A percentile compares a stretch with the other conserved stretches of the same genome.
Evolutionary conservation across 2,329 filamentous ascomycete species (phyloP).

Genomic region (Chaetomiaceae sp.): DNA sequence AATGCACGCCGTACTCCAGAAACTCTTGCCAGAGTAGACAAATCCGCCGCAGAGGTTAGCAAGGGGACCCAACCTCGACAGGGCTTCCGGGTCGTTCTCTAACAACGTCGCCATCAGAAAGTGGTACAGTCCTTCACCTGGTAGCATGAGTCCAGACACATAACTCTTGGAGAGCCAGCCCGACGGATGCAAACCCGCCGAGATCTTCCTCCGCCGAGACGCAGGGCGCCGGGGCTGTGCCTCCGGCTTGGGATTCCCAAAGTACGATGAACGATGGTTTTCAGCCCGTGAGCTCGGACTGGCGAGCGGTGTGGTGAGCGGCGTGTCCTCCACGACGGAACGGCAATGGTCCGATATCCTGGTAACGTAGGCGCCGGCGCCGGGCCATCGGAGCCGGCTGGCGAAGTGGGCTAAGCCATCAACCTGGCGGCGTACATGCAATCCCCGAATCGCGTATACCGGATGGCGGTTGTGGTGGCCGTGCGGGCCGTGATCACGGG

Average conservation of each 20-base stretch:
- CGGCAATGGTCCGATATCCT: conserved; percentile 44
- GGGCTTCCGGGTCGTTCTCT: conserved; percentile 56
- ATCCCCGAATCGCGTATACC: conserved; percentile 48
- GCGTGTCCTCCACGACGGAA: conserved; percentile 36
- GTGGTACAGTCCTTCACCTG: conserved; percentile 56
- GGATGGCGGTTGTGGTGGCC: conserved; percentile 28
- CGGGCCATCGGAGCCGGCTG: conserved; percentile 56
- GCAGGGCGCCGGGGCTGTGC: conserved; percentile 28
- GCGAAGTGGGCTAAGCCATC: conserved; percentile 59
- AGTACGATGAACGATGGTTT: conserved; percentile 41
- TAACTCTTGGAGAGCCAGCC: conserved; percentile 66
- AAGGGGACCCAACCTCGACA: conserved; percentile 52
- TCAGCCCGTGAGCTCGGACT: conserved; percentile 33
- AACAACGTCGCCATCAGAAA: conserved; percentile 60
- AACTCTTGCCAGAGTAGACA: conserved; percentile 56
- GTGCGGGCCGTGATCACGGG: conserved; percentile 33
- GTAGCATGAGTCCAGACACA: conserved; percentile 58
- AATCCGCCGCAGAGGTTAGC: conserved; percentile 61
- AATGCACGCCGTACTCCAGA: conserved; percentile 62
- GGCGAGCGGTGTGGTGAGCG: conserved; percentile 35
- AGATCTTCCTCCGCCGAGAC: conserved; percentile 47
- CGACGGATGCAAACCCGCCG: conserved; percentile 50
- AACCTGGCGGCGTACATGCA: conserved; percentile 52
- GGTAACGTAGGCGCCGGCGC: conserved; percentile 46
- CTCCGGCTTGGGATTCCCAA: conserved; percentile 29